Evolutionary conservation across 2,329 filamentous ascomycete species (phyloP).

Genomic region (Apiospora aurea): DNA sequence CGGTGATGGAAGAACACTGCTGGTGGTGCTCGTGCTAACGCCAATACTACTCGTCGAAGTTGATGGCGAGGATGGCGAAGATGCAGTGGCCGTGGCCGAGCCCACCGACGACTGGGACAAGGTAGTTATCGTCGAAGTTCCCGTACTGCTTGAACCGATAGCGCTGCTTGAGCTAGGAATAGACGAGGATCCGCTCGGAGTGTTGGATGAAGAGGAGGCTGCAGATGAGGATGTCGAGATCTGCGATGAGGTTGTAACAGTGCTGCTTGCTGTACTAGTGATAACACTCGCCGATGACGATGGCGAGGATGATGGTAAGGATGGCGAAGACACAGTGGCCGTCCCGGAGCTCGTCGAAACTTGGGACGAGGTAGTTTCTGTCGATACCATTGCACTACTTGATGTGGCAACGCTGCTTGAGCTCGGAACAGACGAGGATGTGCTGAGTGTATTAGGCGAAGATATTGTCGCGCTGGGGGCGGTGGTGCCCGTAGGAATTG

Average conservation of each 20-base stretch:
- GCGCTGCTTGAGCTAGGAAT: neutral
- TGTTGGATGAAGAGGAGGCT: neutral
- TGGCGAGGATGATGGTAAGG: neutral
- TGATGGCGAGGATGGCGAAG: neutral
- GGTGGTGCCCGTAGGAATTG: neutral
- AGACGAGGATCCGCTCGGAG: neutral
- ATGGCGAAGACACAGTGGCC: neutral
- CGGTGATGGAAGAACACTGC: neutral
- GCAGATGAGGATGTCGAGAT: neutral
- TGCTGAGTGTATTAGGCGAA: neutral
- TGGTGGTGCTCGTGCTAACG: neutral
- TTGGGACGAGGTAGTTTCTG: neutral
- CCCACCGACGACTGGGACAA: neutral
- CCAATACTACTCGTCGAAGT: neutral
- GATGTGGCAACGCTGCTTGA: neutral
- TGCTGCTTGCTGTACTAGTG: neutral
- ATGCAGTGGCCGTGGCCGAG: neutral
- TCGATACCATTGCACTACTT: conserved; percentile 5
- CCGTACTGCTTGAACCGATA: neutral
- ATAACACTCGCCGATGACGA: neutral
- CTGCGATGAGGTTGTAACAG: neutral
- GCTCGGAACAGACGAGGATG: neutral
- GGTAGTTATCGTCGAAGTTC: neutral
- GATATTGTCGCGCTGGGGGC: neutral
- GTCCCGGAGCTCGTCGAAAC: neutral